Evolutionary conservation across 495 filamentous ascomycete genomes (phyloP).

Genomic region (Lophiotrema nucula): DNA sequence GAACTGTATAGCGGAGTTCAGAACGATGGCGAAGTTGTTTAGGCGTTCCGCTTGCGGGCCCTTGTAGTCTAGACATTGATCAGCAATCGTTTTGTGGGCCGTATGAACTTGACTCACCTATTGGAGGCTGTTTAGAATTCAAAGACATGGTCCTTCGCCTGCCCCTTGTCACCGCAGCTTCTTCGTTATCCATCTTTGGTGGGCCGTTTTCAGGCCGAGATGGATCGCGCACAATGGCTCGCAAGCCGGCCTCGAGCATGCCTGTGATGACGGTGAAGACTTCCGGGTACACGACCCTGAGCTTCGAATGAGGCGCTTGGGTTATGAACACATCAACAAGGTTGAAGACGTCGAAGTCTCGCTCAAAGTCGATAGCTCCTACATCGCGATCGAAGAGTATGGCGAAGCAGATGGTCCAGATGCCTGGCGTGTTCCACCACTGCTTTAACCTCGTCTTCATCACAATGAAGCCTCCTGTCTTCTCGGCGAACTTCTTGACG

Average conservation of each 20-base stretch:
- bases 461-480: conserved; percentile 80
- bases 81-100: conserved; percentile 5
- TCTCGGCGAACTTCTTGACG: conserved; percentile 78
- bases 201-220: conserved; percentile 46
- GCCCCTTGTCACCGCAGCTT: conserved; percentile 8
- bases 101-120: conserved; percentile 18
- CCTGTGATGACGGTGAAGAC: conserved; percentile 76
- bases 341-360: conserved; percentile 68
- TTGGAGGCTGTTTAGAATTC: conserved; percentile 18
- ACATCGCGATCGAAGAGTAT: conserved; percentile 84
- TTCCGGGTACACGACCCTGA: conserved; percentile 71
- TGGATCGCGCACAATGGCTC: conserved; percentile 62
- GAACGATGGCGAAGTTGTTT: conserved; percentile 41
- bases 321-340: conserved; percentile 67
- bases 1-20: conserved; percentile 76
- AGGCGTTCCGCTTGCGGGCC: conserved; percentile 26
- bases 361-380: conserved; percentile 68
- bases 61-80: conserved; percentile 20
- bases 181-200: conserved; percentile 8
- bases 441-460: conserved; percentile 76
- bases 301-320: conserved; percentile 48
- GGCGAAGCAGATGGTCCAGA: conserved; percentile 90
- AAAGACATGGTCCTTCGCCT: conserved; percentile 32
- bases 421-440: conserved; percentile 82
- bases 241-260: conserved; percentile 82